Evolutionary conservation across 2,329 filamentous ascomycete genomes (phyloP), one percentile per base, ranked within the genome.

Genomic region (Arachnomyces sp.): DNA sequence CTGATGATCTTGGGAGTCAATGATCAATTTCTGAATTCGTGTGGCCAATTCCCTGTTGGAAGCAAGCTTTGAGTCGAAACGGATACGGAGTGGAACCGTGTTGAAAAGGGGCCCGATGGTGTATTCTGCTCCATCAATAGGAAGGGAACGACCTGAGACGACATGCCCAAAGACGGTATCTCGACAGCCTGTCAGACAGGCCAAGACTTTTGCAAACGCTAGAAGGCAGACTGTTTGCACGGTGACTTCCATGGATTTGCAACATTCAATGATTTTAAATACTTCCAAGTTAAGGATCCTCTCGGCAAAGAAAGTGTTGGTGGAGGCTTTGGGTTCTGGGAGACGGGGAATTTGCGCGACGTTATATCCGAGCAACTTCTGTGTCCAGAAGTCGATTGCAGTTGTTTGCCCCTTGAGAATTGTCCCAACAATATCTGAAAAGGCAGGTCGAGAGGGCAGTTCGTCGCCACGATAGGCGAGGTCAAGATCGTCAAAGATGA

Each of bases 21-120:
- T 53, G 35, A 70, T 73, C 41, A 67, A 62, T 0, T 66, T 51
- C 36, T 75, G 73, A 21, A 67, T 60, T 18, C 56, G 56, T 16
- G 58, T 55, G n/a, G 69, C 61, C n/a, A 67, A 47, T 2, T 45
- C 46, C 12, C 43, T 45, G 56, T 61, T 43, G 49, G 46, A 72
- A 62, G 74, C 3, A 55, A 65, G 39, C 3, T 52, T 52, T 2
- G 51, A 41, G 17, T 60, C 51, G 15, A 68, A 47, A 3, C 44
- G 49, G 28, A 71, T 47, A 11, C 62, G 54, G 39, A 66, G 66
- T 1, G 73, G 71, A 12, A 77, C 62, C 0, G 72, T 75, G 48
- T 77, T 77, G 65, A 77, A 77, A 43, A 77, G 54, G 0, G 73
- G 73, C 0, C 73, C 73, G 33, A 74, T 60, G 5, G 72, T 61